These are phyloP conservation scores for Calonectria leucothoes DNA, from an alignment of 2,329 filamentous ascomycete species.

Conservation along the genomic window DNA sequence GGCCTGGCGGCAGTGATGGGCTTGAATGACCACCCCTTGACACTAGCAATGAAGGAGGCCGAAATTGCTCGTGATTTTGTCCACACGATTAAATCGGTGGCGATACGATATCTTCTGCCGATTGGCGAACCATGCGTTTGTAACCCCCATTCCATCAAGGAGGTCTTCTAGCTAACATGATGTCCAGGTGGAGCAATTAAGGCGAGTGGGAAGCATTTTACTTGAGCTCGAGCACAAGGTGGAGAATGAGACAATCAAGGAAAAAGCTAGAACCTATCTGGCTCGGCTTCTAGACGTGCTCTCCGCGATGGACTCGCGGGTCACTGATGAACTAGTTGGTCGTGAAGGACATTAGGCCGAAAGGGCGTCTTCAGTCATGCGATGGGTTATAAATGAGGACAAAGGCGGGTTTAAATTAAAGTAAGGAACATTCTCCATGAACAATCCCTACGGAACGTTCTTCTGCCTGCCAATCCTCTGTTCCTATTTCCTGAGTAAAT, in stretches of 20 bases:
- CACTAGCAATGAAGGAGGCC: conserved; percentile 6
- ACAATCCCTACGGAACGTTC: too few relatives aligned
- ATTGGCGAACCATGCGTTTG: conserved; percentile 17
- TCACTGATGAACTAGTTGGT: not conserved
- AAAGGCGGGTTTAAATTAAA: not conserved
- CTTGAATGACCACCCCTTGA: not conserved
- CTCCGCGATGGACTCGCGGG: not conserved
- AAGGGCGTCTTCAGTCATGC: too few relatives aligned
- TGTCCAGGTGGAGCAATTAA: conserved; percentile 18
- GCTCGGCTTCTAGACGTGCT: not conserved
- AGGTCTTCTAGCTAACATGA: not conserved
- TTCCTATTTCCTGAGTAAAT: too few relatives aligned
- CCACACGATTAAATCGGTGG: not conserved
- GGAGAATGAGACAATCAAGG: not conserved
- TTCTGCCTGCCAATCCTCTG: not conserved
- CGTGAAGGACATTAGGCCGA: not conserved
- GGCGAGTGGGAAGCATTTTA: conserved; percentile 14
- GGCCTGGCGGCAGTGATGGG: not conserved
- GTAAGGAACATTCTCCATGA: not conserved
- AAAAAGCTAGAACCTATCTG: not conserved
- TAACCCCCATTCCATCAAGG: not conserved
- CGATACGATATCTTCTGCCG: conserved; percentile 8
- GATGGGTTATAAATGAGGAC: too few relatives aligned
- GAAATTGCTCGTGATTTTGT: conserved; percentile 18
- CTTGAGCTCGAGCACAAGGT: conserved; percentile 9